Evolutionary conservation across 2,329 filamentous ascomycete species (phyloP).

Genomic region (Didymella segeticola): DNA sequence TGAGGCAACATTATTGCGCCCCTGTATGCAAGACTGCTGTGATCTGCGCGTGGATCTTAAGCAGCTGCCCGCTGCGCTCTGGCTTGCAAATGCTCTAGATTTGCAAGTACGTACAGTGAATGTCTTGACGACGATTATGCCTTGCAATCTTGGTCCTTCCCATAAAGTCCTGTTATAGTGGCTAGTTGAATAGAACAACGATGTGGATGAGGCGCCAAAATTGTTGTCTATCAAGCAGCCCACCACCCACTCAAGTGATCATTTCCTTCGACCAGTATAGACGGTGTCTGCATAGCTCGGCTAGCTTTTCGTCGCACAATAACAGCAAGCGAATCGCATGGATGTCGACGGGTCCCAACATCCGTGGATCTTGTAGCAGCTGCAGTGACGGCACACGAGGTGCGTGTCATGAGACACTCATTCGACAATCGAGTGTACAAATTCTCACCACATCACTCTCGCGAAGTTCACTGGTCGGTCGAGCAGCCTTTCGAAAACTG

Average conservation of each 20-base stretch:
- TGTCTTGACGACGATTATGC: background rate
- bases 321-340: background rate
- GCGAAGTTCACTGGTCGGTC: conserved; percentile 7
- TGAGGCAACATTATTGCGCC: conserved; percentile 18
- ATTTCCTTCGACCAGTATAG: background rate
- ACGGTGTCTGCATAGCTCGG: background rate
- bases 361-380: background rate
- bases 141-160: too few species aligned
- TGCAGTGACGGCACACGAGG: conserved; percentile 5
- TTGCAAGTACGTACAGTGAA: background rate
- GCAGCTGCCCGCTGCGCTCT: conserved; percentile 28
- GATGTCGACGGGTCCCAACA: background rate
- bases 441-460: conserved; percentile 15
- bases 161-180: background rate
- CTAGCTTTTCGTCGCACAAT: conserved; percentile 22
- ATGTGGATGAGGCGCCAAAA: too few species aligned
- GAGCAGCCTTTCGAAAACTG: background rate
- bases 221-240: too few species aligned
- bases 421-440: conserved; percentile 14
- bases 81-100: background rate
- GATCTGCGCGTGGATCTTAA: conserved; percentile 25
- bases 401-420: conserved; percentile 23
- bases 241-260: too few species aligned
- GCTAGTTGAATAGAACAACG: background rate
- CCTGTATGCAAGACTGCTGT: conserved; percentile 26